Percentiles rank a stretch among this genome's conserved stretches.
Evolutionary conservation across 2,329 filamentous ascomycete species (phyloP).

Genomic region (Sporothrix inflata): DNA sequence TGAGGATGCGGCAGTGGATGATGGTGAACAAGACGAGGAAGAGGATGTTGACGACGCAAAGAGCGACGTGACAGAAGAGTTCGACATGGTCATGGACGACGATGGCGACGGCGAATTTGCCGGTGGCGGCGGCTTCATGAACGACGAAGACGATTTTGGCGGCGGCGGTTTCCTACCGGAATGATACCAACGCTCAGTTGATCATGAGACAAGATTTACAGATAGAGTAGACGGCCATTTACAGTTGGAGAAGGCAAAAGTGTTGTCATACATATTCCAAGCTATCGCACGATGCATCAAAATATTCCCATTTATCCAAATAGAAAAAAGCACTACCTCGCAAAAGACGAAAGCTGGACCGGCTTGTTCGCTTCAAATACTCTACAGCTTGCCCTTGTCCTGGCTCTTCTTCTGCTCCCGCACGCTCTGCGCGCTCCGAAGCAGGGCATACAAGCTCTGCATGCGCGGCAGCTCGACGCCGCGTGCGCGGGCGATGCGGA

Average conservation of each 20-base stretch:
- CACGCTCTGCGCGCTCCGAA: slow-evolving; percentile 63
- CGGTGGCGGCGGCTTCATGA: slow-evolving; percentile 40
- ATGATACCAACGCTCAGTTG: neutral
- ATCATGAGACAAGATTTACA: neutral
- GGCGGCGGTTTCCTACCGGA: slow-evolving; percentile 27
- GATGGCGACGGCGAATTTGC: slow-evolving; percentile 35
- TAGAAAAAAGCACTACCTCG: neutral
- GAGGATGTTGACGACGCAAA: slow-evolving; percentile 32
- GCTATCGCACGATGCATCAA: neutral
- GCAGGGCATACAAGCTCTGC: slow-evolving; percentile 68
- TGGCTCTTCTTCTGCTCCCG: slow-evolving; percentile 43
- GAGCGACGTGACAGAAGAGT: slow-evolving; percentile 41
- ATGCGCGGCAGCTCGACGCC: slow-evolving; percentile 68
- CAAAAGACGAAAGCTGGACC: neutral
- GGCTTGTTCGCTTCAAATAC: neutral
- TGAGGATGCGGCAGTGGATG: slow-evolving; percentile 28
- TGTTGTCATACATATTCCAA: neutral
- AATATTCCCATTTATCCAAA: neutral
- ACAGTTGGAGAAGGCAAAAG: neutral
- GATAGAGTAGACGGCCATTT: neutral
- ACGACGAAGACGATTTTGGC: slow-evolving; percentile 18
- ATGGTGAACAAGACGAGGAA: slow-evolving; percentile 8
- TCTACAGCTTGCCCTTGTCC: slow-evolving; percentile 44
- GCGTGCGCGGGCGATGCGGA: slow-evolving; percentile 63
- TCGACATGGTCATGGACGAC: slow-evolving; percentile 40